Evolutionary conservation across 225 moss, liverwort and hornwort species (phyloP).

Genomic region (Pseudisothecium myosuroides): DNA sequence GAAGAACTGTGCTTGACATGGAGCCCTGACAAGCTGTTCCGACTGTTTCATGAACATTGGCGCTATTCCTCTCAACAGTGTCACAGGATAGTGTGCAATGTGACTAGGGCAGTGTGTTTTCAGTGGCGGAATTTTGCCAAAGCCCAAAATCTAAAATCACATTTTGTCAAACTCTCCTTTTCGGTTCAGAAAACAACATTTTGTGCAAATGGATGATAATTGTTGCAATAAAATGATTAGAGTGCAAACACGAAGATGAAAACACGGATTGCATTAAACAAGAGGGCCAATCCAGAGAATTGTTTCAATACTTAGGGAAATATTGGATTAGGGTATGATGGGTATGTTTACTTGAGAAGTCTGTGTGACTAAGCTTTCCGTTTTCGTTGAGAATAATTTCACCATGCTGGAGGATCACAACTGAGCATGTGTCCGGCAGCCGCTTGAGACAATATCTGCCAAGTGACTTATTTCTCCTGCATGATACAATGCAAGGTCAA

Average conservation of each 20-base stretch:
- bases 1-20: background rate
- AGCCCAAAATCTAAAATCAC: too few species aligned
- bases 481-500: background rate
- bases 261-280: background rate
- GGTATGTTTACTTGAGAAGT: constrained; percentile 5
- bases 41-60: background rate
- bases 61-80: background rate
- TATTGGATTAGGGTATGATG: background rate
- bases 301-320: background rate
- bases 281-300: too few species aligned
- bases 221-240: background rate
- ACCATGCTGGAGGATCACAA: constrained; percentile 34
- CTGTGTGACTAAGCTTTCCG: constrained; percentile 1
- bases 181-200: background rate
- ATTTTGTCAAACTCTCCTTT: background rate
- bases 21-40: background rate
- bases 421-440: constrained; percentile 28
- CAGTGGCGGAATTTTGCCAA: background rate
- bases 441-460: constrained; percentile 41
- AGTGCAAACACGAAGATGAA: background rate
- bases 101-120: background rate
- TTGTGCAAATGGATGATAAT: background rate
- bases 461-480: constrained; percentile 31
- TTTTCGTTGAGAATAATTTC: constrained; percentile 33
- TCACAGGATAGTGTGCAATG: background rate